Evolutionary conservation across 2,329 filamentous ascomycete species (phyloP).

Genomic region (Plenodomus biglobosus): DNA sequence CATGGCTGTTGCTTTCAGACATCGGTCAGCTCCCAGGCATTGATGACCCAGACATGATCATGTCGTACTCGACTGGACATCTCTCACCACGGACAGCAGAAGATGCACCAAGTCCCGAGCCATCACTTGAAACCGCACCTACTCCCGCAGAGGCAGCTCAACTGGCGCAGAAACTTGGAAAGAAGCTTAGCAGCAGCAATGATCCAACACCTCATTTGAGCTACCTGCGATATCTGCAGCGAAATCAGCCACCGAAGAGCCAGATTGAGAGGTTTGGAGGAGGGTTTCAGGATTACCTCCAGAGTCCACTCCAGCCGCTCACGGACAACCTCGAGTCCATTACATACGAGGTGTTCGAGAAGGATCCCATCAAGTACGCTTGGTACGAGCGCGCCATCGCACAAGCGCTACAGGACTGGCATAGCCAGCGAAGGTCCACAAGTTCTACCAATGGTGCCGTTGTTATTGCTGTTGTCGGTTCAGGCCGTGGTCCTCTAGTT

Average conservation of each 20-base stretch:
- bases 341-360: constrained; percentile 98
- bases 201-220: constrained; percentile 68
- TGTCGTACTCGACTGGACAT: constrained; percentile 41
- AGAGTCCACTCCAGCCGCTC: constrained; percentile 89
- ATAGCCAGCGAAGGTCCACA: constrained; percentile 68
- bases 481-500: constrained; percentile 88
- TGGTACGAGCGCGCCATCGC: constrained; percentile 88
- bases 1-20: constrained; percentile 63
- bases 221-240: constrained; percentile 83
- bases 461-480: constrained; percentile 88
- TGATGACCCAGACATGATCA: constrained; percentile 43
- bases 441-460: constrained; percentile 71
- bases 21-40: constrained; percentile 58
- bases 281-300: constrained; percentile 89
- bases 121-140: constrained; percentile 50
- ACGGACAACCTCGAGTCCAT: constrained; percentile 96
- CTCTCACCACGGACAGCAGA: constrained; percentile 49
- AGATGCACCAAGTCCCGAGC: constrained; percentile 34
- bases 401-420: constrained; percentile 80
- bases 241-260: constrained; percentile 69
- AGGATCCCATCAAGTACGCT: constrained; percentile 95
- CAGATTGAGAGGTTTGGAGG: constrained; percentile 67
- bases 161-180: constrained; percentile 36
- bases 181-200: constrained; percentile 51
- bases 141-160: constrained; percentile 68